Conservation (phyloP, 306 rosid species). For the Amphicarpaea edgeworthii region DNA sequence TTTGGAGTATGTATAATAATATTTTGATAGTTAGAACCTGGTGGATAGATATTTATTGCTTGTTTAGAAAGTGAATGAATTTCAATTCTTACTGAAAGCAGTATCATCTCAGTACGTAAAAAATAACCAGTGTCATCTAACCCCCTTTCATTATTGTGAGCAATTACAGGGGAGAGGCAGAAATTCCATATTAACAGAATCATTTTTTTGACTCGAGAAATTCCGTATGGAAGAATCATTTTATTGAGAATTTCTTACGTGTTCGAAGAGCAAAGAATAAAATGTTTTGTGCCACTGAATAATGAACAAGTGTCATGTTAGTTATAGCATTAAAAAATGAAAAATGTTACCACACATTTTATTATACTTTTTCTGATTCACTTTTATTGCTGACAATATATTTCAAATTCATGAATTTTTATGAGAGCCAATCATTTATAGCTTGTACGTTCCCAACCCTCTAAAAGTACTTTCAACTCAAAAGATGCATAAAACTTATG, state of each 20-base stretch:
- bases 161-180: background rate
- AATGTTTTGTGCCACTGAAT: background rate
- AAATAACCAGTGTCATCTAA: background rate
- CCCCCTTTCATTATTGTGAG: slow-evolving; percentile 7
- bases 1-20: slow-evolving; percentile 44
- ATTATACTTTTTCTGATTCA: background rate
- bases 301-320: background rate
- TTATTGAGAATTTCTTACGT: background rate
- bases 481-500: no score
- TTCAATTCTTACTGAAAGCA: slow-evolving; percentile 21
- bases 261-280: background rate
- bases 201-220: no score
- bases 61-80: slow-evolving; percentile 21
- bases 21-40: slow-evolving; percentile 41
- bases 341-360: background rate
- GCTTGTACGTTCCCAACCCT: no score
- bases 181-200: background rate
- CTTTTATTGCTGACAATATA: background rate
- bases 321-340: background rate
- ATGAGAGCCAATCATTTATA: no score
- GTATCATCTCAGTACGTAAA: background rate
- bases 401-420: background rate
- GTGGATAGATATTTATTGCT: slow-evolving; percentile 30
- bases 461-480: no score
- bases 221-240: no score